These are phyloP conservation scores for Favolaschia claudopus DNA, from an alignment of 768 basidiomycete species.

Conservation along the genomic window DNA sequence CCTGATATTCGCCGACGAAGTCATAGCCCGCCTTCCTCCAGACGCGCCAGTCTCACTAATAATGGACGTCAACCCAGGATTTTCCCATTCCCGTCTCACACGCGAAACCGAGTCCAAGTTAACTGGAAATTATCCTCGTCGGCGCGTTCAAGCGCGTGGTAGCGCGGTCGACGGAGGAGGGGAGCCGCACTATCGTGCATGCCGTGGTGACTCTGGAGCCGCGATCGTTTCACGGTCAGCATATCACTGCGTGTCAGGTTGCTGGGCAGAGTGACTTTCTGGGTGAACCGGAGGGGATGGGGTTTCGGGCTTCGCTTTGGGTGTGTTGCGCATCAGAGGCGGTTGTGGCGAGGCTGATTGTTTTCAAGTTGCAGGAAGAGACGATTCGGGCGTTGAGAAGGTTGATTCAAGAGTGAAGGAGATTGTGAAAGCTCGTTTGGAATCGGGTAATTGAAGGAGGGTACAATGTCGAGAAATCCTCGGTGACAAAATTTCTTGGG, in stretches of 20 bases:
- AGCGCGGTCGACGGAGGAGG: conserved; percentile 42
- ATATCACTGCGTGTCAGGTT: conserved; percentile 2
- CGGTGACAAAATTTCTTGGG: no score
- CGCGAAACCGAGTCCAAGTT: conserved; percentile 26
- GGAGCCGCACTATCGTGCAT: conserved; percentile 44
- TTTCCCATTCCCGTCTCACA: conserved; percentile 40
- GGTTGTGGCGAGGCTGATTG: not conserved
- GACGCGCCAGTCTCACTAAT: conserved; percentile 38
- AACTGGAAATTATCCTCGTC: not conserved
- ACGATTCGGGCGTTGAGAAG: not conserved
- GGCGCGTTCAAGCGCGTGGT: conserved; percentile 27
- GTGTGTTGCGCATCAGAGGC: not conserved
- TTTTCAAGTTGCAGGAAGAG: not conserved
- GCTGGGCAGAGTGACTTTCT: conserved; percentile 7
- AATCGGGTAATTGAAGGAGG: no score
- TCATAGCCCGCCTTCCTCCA: conserved; percentile 38
- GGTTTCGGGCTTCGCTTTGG: not conserved
- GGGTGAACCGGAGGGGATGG: not conserved
- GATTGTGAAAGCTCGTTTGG: not conserved
- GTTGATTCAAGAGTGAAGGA: not conserved
- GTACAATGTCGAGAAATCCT: no score
- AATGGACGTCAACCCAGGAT: conserved; percentile 44
- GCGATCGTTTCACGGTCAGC: not conserved
- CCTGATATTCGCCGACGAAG: conserved; percentile 45
- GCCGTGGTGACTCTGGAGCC: conserved; percentile 35